Evolutionary conservation across 768 basidiomycete genomes (phyloP).

Genomic region (Lentinula edodes): DNA sequence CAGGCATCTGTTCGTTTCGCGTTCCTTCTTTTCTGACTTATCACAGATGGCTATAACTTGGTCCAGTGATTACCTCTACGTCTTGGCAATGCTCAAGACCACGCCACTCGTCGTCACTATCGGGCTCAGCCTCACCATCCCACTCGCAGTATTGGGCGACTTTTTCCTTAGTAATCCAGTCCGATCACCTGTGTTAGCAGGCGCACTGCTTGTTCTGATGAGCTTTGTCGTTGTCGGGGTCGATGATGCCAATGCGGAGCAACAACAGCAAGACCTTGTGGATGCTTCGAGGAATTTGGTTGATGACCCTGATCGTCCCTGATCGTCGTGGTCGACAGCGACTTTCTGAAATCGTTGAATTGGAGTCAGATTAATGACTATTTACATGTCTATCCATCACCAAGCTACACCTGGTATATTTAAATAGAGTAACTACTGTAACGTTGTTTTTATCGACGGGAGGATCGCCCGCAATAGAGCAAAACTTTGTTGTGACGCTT

Average conservation of each 20-base stretch:
- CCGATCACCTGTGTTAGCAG: slow-evolving; percentile 55
- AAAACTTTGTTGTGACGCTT: too few relatives aligned
- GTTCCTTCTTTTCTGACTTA: not conserved
- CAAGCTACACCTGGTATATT: too few relatives aligned
- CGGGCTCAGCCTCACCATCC: slow-evolving; percentile 91
- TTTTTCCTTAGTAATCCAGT: slow-evolving; percentile 55
- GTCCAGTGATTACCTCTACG: slow-evolving; percentile 81
- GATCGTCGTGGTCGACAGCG: not conserved
- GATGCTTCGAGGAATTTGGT: not conserved
- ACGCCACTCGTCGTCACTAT: slow-evolving; percentile 91
- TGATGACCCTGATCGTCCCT: not conserved
- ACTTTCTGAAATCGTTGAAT: not conserved
- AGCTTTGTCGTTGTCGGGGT: slow-evolving; percentile 75
- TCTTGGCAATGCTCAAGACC: slow-evolving; percentile 93
- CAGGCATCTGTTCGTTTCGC: slow-evolving; percentile 15
- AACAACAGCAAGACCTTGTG: not conserved
- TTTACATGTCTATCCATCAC: too few relatives aligned
- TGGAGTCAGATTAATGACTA: not conserved
- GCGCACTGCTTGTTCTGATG: slow-evolving; percentile 69
- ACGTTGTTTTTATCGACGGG: too few relatives aligned
- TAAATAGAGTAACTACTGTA: too few relatives aligned
- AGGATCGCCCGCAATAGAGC: too few relatives aligned
- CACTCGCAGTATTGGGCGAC: slow-evolving; percentile 84
- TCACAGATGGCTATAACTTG: slow-evolving; percentile 77
- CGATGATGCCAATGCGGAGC: slow-evolving; percentile 29